Evolutionary conservation across 2,329 filamentous ascomycete genomes (phyloP).

Genomic region (Trichoderma lentiforme): DNA sequence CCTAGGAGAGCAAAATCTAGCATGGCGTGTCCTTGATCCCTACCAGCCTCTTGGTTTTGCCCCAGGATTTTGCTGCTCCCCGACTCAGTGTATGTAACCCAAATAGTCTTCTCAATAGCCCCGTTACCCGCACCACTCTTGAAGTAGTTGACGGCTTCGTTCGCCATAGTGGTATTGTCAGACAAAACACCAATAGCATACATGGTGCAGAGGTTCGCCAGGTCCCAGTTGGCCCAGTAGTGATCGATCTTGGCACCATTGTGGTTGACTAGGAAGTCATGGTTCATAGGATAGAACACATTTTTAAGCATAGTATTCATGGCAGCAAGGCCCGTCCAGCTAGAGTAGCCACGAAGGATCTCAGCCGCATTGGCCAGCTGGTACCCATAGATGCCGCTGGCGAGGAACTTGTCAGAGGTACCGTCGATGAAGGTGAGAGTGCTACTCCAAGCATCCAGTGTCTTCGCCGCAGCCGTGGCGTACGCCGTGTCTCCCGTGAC

Average conservation of each 20-base stretch:
- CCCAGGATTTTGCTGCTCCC: neutral
- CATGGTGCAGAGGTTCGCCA: neutral
- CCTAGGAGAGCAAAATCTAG: neutral
- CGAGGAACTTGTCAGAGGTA: neutral
- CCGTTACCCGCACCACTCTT: neutral
- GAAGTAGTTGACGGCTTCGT: neutral
- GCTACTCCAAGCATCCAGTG: neutral
- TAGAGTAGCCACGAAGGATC: neutral
- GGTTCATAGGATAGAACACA: neutral
- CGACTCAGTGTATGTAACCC: neutral
- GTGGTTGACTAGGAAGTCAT: neutral
- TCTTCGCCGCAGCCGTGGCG: neutral
- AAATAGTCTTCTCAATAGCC: neutral
- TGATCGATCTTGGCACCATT: neutral
- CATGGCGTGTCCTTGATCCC: neutral
- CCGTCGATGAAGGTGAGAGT: constrained; percentile 1
- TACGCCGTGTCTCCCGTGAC: neutral
- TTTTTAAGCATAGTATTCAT: neutral
- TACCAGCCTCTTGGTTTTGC: neutral
- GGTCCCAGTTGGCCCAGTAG: neutral
- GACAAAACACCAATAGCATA: neutral
- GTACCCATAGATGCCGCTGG: neutral
- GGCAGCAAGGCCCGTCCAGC: neutral
- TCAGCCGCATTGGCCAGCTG: neutral
- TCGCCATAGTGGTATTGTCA: neutral